phyloP scores from a whole-genome alignment of 768 basidiomycete genomes.

The Tulasnella sp. region DNA sequence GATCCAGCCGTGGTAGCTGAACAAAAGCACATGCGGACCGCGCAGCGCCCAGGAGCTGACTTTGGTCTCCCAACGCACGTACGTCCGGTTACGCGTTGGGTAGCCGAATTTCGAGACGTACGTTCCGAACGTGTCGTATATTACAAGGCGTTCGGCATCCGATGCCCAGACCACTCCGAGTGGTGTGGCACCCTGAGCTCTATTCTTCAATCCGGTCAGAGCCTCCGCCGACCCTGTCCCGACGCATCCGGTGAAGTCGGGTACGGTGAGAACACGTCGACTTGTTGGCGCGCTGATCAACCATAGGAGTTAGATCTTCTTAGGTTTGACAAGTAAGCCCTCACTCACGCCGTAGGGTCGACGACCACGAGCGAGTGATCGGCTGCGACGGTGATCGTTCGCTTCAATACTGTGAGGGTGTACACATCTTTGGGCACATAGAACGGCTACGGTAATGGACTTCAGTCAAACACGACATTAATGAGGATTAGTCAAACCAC shows the following conservation, averaged over 20 bases:
- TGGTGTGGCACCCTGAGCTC: conserved; percentile 45
- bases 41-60: conserved; percentile 52
- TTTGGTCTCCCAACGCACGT: conserved; percentile 69
- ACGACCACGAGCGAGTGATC: conserved; percentile 53
- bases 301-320: background rate
- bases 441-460: conserved; percentile 35
- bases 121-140: conserved; percentile 68
- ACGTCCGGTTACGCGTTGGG: conserved; percentile 46
- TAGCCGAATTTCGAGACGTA: conserved; percentile 61
- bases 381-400: conserved; percentile 54
- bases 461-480: background rate
- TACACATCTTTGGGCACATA: conserved; percentile 62
- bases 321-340: background rate
- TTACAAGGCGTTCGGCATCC: conserved; percentile 47
- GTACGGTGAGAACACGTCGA: conserved; percentile 33
- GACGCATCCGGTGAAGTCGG: conserved; percentile 42
- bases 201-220: conserved; percentile 42
- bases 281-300: background rate
- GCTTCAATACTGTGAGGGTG: conserved; percentile 46
- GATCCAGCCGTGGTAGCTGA: conserved; percentile 55
- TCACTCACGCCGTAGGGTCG: conserved; percentile 53
- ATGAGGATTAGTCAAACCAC: conserved; percentile 15
- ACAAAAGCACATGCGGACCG: conserved; percentile 52
- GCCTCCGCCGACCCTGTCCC: conserved; percentile 23
- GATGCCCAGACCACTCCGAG: conserved; percentile 54